These are phyloP conservation scores for Nakazawaea populi DNA, from an alignment of 805 yeast genomes.

Conservation along the genomic window DNA sequence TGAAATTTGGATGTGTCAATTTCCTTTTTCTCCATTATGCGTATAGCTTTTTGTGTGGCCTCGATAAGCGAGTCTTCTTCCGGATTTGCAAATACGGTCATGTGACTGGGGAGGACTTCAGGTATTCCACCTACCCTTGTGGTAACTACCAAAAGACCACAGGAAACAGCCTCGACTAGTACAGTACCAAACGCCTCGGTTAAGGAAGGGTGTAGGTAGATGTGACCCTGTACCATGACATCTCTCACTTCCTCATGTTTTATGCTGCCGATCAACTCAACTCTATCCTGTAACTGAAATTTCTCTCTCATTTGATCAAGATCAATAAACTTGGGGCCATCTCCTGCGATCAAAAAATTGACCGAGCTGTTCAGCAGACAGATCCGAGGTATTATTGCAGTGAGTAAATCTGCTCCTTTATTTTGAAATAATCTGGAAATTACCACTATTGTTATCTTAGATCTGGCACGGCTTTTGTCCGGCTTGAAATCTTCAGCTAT, in stretches of 20 bases:
- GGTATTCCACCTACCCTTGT: conserved; percentile 98
- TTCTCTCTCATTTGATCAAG: conserved; percentile 93
- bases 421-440: conserved; percentile 92
- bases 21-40: conserved; percentile 43
- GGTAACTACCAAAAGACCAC: conserved; percentile 89
- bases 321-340: conserved; percentile 93
- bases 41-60: conserved; percentile 68
- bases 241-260: conserved; percentile 91
- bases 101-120: conserved; percentile 86
- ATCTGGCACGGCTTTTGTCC: conserved; percentile 15
- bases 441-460: conserved; percentile 72
- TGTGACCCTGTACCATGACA: conserved; percentile 90
- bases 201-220: conserved; percentile 85
- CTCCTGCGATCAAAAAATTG: conserved; percentile 86
- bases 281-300: conserved; percentile 80
- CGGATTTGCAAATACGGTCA: conserved; percentile 89
- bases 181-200: conserved; percentile 99
- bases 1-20: conserved; percentile 78
- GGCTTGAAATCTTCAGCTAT: conserved; percentile 78
- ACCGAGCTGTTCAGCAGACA: conserved; percentile 61
- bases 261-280: conserved; percentile 77
- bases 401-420: conserved; percentile 88
- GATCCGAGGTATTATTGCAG: conserved; percentile 78
- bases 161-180: conserved; percentile 93
- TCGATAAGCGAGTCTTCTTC: conserved; percentile 77